Evolutionary conservation across 305 asterid species (phyloP), one percentile per base, ranked within the genome.

Genomic region (Fraxinus paxiana): DNA sequence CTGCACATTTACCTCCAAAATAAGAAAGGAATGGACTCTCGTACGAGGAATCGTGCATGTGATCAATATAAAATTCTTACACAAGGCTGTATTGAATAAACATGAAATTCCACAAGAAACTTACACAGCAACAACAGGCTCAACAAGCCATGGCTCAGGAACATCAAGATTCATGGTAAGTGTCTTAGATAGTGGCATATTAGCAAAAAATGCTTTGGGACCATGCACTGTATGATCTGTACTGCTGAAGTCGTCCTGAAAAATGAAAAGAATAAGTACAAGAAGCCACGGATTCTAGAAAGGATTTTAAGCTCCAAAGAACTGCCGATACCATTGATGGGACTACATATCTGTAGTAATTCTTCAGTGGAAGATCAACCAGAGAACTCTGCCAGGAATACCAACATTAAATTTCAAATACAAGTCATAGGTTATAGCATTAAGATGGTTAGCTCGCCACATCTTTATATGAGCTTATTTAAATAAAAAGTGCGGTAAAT

Each of bases 151-250:
- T 37, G 97, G 97, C 90, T 94, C 98, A 31, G 98, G 99, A 87
- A 96, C 98, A 87, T 96, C 98, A 75, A 96, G 97, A 90, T 96
- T 96, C 99, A 96, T 96, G 34, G 99, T 92, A 80, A 96, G 97
- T n/a, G 98, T 96, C 88, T 96, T 96, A 2, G 98, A 94, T 12
- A 89, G 93, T 48, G 98, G 98, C 98, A 96, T 96, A 85, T 94
- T 96, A 3, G 99, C 97, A n/a, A 93, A 96, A 89, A 93, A 93
- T 75, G 98, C 98, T 89, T 88, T 89, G 48, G 98, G 98, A 74
- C 99, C 99, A 84, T 87, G 86, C 20, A 96, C 90, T 28, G 91
- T 86, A 70, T 83, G 84, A 88, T 96, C 98, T 75, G 86, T 86
- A 80, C 90, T 80, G 82, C 98, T 94, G 87, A 96, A 96, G 86